phyloP scores from a whole-genome alignment of 768 basidiomycete species.

The Trametes cubensis region DNA sequence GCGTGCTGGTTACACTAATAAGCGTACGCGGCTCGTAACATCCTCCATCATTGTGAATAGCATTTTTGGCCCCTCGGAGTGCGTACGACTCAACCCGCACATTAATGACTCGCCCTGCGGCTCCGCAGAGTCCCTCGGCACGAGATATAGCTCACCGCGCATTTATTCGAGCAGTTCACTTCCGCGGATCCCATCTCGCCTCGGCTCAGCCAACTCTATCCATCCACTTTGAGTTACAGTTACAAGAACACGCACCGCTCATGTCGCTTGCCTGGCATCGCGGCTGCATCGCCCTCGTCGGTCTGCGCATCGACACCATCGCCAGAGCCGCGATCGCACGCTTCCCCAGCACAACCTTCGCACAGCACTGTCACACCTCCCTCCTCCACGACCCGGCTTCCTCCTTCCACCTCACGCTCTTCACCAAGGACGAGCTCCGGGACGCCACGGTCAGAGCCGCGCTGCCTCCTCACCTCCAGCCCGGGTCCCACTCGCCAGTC shows the following conservation, averaged over 20 bases:
- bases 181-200: not conserved
- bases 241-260: too few relatives aligned
- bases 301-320: conserved; percentile 9
- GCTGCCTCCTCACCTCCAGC: conserved; percentile 2
- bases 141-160: too few relatives aligned
- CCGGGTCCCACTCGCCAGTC: conserved; percentile 2
- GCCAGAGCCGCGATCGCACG: conserved; percentile 5
- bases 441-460: conserved; percentile 22
- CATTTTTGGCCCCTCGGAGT: too few relatives aligned
- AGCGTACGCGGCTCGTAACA: too few relatives aligned
- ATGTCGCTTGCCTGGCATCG: conserved; percentile 17
- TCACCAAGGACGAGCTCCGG: conserved; percentile 45
- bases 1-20: too few relatives aligned
- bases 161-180: too few relatives aligned
- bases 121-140: not conserved
- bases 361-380: not conserved
- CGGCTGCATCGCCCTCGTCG: conserved; percentile 16
- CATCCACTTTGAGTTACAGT: too few relatives aligned
- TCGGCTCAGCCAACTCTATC: too few relatives aligned
- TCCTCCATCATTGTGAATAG: too few relatives aligned
- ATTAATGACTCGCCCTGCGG: not conserved
- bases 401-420: conserved; percentile 44
- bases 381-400: conserved; percentile 8
- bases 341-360: not conserved
- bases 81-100: too few relatives aligned